Conservation (phyloP, 1,284 basidiomycete species). For the Psilocybe mexicana region DNA sequence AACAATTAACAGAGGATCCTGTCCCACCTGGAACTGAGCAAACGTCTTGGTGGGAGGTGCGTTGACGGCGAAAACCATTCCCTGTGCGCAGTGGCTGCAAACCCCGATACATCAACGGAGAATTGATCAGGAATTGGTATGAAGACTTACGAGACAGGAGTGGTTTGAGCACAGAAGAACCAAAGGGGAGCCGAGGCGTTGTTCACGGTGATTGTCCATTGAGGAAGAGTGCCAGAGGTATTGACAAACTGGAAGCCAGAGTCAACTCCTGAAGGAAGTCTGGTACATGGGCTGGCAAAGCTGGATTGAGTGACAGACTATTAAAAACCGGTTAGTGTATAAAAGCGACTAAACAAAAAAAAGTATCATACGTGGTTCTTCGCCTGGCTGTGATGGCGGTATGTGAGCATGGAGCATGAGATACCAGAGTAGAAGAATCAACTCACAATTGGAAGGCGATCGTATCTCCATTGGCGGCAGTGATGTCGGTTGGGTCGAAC, state of each 20-base stretch:
- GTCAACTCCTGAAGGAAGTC: conserved; percentile 41
- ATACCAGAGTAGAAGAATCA: not conserved
- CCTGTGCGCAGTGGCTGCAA: conserved; percentile 39
- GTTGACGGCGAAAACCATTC: conserved; percentile 59
- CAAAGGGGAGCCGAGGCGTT: conserved; percentile 44
- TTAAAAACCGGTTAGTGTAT: not conserved
- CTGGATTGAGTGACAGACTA: conserved; percentile 43
- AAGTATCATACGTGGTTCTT: conserved; percentile 40
- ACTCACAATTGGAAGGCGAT: conserved; percentile 46
- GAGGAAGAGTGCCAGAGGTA: conserved; percentile 29
- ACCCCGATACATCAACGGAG: not conserved
- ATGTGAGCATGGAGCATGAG: not conserved
- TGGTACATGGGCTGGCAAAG: conserved; percentile 34
- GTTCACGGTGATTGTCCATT: conserved; percentile 40
- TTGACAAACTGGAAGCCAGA: conserved; percentile 44
- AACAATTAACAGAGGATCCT: conserved; percentile 10
- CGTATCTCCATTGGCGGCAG: conserved; percentile 50
- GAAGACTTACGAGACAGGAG: conserved; percentile 26
- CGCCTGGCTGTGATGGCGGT: conserved; percentile 24
- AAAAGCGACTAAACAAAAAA: not conserved
- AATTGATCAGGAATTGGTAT: not conserved
- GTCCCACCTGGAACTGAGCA: conserved; percentile 43
- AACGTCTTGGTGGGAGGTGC: conserved; percentile 45
- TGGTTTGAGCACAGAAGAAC: conserved; percentile 52
- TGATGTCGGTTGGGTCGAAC: conserved; percentile 48